Percentiles rank a stretch among this genome's conserved stretches.
phyloP scores from a whole-genome alignment of 2,329 filamentous ascomycete genomes.

The Macroventuria anomochaeta region DNA sequence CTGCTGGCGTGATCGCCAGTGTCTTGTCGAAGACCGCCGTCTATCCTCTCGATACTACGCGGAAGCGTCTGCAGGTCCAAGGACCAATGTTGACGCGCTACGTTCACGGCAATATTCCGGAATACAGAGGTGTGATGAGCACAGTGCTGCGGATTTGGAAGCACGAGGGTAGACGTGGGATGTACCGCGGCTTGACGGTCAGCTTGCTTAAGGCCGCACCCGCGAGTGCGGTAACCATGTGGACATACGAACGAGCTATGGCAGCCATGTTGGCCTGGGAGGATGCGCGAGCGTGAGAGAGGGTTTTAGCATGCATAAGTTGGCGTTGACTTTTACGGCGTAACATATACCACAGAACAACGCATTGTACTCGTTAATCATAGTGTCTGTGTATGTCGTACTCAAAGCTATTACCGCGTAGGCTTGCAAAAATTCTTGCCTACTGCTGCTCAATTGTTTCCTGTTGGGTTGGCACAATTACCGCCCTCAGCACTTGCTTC shows the following conservation, averaged over 20 bases:
- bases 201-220: constrained; percentile 93
- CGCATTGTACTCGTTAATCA: background rate
- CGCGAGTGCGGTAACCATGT: constrained; percentile 90
- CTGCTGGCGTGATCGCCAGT: constrained; percentile 80
- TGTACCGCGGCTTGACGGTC: constrained; percentile 88
- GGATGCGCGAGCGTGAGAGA: constrained; percentile 13
- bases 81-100: constrained; percentile 82
- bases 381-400: no score
- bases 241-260: constrained; percentile 86
- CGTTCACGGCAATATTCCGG: constrained; percentile 85
- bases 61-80: constrained; percentile 94
- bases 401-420: no score
- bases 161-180: constrained; percentile 76
- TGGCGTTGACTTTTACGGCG: background rate
- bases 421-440: no score
- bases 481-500: no score
- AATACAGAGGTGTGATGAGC: constrained; percentile 71
- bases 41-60: constrained; percentile 89
- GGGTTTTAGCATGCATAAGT: background rate
- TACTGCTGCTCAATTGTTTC: constrained; percentile 14
- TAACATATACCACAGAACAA: background rate
- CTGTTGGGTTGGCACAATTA: no score
- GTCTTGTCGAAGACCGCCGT: constrained; percentile 85
- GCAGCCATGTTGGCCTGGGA: constrained; percentile 58
- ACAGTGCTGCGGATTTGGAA: constrained; percentile 73